Evolutionary conservation across 768 basidiomycete genomes (phyloP), one percentile per base, ranked within the genome.

Genomic region (Boletus rufocinnamomeus): DNA sequence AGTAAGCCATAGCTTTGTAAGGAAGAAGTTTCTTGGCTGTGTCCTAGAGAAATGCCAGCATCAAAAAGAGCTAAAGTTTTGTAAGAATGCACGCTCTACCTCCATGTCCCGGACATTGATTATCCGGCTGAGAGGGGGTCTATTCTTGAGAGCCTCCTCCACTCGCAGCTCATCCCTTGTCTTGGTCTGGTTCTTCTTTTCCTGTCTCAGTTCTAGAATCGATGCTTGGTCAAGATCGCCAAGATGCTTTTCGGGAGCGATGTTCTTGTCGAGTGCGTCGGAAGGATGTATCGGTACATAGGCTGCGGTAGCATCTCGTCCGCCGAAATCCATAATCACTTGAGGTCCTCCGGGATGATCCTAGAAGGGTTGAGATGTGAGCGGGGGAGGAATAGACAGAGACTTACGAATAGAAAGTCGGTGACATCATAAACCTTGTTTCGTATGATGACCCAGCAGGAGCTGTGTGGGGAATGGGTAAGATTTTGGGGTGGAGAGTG

Each of bases 341-440:
- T 82, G 81, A 19, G 86, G 76, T 3, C 95, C 95, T 21, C 95
- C 94, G 8, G 90, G 89, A 64, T 92, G 90, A 50, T 87, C 82
- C 86, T 88, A 62, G 28, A 63, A 34, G 52, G 14, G 14, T 46
- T 66, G 53, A 61, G 19, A 41, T 16, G n/a, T 1, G 28, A 30
- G 3, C 2, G 6, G 14, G 14, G 17, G 34, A 21, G 4, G 8
- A 17, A 30, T n/a, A 35, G 6, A 10, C 30, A 25, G 49, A 28
- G 21, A 67, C 78, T 37, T 58, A 87, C 89, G 53, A 81, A 75
- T 40, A 92, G 75, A 71, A 93, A 91, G 40, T 88, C 86, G 7
- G 91, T 91, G 53, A 92, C 88, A 75, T 93, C 90, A 75, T 93
- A 93, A n/a, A 93, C 91, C 54, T 82, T 78, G 72, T 87, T 83